phyloP scores from a whole-genome alignment of 1,139 yeast genomes.

The Lodderomyces beijingensis region DNA sequence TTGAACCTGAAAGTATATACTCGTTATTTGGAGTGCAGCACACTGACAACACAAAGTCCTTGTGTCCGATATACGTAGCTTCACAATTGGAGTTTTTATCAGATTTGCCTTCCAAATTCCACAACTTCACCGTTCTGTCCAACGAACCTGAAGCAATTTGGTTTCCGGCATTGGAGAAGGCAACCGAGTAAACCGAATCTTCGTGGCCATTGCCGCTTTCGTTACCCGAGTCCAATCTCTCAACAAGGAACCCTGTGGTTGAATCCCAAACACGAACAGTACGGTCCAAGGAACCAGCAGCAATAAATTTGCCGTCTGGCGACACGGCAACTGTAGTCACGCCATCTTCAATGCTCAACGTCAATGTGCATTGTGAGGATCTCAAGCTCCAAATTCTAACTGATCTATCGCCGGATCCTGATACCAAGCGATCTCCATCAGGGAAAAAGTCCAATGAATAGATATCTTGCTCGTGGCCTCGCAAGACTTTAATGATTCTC shows the following conservation, averaged over 20 bases:
- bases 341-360: constrained; percentile 92
- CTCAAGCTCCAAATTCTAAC: constrained; percentile 96
- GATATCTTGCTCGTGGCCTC: constrained; percentile 97
- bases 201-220: constrained; percentile 90
- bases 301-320: constrained; percentile 90
- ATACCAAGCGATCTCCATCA: constrained; percentile 88
- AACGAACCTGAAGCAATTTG: constrained; percentile 93
- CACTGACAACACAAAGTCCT: constrained; percentile 91
- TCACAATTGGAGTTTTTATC: constrained; percentile 68
- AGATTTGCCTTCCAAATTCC: constrained; percentile 75
- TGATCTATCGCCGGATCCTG: constrained; percentile 96
- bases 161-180: constrained; percentile 86
- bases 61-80: constrained; percentile 92
- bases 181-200: constrained; percentile 94
- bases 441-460: constrained; percentile 95
- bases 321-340: constrained; percentile 97
- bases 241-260: constrained; percentile 86
- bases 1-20: constrained; percentile 90
- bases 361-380: constrained; percentile 84
- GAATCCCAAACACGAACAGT: constrained; percentile 98
- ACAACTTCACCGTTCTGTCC: constrained; percentile 92
- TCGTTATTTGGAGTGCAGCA: constrained; percentile 93
- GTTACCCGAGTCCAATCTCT: constrained; percentile 85
- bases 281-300: constrained; percentile 95
- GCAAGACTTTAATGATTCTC: constrained; percentile 79